These are phyloP conservation scores for Claviceps arundinis DNA, from an alignment of 2,329 filamentous ascomycete genomes.

Conservation along the genomic window DNA sequence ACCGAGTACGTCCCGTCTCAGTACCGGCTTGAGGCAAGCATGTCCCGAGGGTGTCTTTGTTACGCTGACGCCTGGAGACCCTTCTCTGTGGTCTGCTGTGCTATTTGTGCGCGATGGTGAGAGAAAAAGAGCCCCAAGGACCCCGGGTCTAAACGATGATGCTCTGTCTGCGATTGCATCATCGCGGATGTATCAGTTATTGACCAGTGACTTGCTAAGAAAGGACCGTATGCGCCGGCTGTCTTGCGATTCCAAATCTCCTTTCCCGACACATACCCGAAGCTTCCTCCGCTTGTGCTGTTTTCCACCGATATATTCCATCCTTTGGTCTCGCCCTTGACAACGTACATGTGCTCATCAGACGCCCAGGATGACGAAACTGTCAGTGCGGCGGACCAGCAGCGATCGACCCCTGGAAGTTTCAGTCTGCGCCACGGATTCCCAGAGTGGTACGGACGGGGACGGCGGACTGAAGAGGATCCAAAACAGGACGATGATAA, in stretches of 20 bases:
- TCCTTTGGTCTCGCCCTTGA: constrained; percentile 79
- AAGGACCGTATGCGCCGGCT: constrained; percentile 79
- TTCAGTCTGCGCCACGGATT: constrained; percentile 89
- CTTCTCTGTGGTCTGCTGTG: constrained; percentile 77
- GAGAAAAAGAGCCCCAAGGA: neutral
- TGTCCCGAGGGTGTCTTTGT: constrained; percentile 82
- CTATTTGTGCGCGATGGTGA: constrained; percentile 80
- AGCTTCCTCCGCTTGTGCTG: constrained; percentile 67
- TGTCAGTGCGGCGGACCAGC: constrained; percentile 71
- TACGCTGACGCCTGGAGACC: constrained; percentile 67
- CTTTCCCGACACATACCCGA: constrained; percentile 71
- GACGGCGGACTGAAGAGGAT: constrained; percentile 25
- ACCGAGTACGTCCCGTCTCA: constrained; percentile 20
- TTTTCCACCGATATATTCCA: constrained; percentile 93
- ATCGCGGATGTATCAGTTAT: neutral
- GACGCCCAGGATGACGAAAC: constrained; percentile 62
- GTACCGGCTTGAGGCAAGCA: constrained; percentile 66
- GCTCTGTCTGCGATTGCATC: neutral
- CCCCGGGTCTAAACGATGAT: neutral
- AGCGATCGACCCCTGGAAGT: constrained; percentile 72
- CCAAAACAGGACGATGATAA: constrained; percentile 28
- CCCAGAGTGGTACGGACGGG: constrained; percentile 71
- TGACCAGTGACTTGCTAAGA: neutral
- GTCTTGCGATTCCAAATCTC: constrained; percentile 82
- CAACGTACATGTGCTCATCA: constrained; percentile 87